Conservation (phyloP, 202 grass and related monocot genomes). For the Tripidium arundinaceum region DNA sequence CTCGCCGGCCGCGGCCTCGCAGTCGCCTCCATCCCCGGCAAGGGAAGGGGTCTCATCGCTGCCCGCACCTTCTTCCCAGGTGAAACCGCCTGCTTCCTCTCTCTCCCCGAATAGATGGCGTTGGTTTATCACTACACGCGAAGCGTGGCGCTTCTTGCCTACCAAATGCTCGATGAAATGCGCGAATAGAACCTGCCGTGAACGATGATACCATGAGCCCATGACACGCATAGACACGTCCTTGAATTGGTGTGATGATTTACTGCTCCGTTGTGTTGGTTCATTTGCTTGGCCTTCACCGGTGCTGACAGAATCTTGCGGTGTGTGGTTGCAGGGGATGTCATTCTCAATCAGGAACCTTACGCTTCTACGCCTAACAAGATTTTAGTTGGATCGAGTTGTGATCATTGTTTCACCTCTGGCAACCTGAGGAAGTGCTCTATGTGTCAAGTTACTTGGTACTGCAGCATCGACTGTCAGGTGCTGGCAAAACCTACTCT, state of each 20-base stretch:
- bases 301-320: neutral
- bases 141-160: neutral
- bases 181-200: neutral
- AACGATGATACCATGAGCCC: neutral
- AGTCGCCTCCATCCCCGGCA: conserved; percentile 47
- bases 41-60: conserved; percentile 60
- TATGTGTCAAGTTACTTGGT: conserved; percentile 65
- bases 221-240: neutral
- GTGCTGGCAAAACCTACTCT: conserved; percentile 34
- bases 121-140: neutral
- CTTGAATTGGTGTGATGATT: neutral
- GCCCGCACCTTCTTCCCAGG: conserved; percentile 58
- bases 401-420: conserved; percentile 66
- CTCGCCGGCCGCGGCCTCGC: conserved; percentile 53
- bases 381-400: conserved; percentile 40
- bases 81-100: neutral
- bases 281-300: neutral
- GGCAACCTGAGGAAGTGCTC: conserved; percentile 72
- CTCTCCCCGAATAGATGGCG: neutral
- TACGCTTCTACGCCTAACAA: conserved; percentile 61
- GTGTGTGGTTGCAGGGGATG: conserved; percentile 50
- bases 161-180: conserved; percentile 52
- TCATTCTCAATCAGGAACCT: conserved; percentile 71
- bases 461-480: conserved; percentile 74
- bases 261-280: neutral